A percentile compares a stretch with the other conserved stretches of the same genome.
phyloP scores from a whole-genome alignment of 768 basidiomycete genomes.

The Hydnomerulius pinastri region DNA sequence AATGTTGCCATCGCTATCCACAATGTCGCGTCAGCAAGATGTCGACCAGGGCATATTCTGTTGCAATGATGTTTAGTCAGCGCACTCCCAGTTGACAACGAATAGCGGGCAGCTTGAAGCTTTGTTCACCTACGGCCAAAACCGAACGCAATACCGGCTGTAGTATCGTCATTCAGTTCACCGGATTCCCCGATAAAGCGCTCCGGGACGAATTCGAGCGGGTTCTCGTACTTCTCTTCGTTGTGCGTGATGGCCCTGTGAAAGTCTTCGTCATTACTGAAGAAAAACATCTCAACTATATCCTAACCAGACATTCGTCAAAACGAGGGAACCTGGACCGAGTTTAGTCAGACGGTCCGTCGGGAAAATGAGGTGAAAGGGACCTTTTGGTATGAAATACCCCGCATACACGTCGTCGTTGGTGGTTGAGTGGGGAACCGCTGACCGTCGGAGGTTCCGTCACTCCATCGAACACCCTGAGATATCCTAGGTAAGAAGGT shows the following conservation, averaged over 20 bases:
- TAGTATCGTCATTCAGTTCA: neutral
- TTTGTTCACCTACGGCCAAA: slow-evolving; percentile 7
- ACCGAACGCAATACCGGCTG: slow-evolving; percentile 6
- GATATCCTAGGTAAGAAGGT: no score
- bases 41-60: slow-evolving; percentile 6
- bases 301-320: slow-evolving; percentile 4
- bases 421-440: no score
- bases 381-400: no score
- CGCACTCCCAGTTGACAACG: no score
- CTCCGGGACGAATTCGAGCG: slow-evolving; percentile 35
- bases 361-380: no score
- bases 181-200: slow-evolving; percentile 26
- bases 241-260: slow-evolving; percentile 42
- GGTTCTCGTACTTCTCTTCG: slow-evolving; percentile 33
- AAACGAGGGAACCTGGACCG: neutral
- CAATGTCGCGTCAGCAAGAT: slow-evolving; percentile 7
- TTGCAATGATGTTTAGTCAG: no score
- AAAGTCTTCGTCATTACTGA: no score
- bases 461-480: no score
- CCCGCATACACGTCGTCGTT: no score
- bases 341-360: no score
- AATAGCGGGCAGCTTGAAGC: no score
- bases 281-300: neutral
- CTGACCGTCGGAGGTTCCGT: no score
- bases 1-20: slow-evolving; percentile 9